phyloP scores from a whole-genome alignment of 179 eudicot genomes.

The Beta corolliflora region DNA sequence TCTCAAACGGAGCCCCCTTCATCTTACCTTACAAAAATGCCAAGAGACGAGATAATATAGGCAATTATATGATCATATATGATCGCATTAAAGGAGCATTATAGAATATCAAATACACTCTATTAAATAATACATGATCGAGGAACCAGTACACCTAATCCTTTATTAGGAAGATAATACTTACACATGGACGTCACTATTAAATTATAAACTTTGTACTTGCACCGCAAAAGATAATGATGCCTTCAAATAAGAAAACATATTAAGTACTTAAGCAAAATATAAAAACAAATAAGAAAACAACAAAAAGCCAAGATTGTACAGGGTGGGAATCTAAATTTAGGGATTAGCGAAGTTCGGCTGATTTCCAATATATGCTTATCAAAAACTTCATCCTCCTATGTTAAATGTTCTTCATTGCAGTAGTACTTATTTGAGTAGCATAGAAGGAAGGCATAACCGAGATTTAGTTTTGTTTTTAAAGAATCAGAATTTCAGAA shows the following conservation, averaged over 20 bases:
- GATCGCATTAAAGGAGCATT: not conserved
- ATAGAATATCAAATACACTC: not conserved
- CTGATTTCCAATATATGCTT: conserved; percentile 5
- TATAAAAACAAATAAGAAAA: conserved; percentile 4
- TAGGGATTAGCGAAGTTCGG: conserved; percentile 16
- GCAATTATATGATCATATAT: not conserved
- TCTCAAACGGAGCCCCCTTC: too few species aligned
- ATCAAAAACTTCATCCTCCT: conserved; percentile 2
- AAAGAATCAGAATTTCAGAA: too few species aligned
- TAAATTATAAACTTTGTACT: conserved; percentile 1
- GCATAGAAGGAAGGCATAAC: not conserved
- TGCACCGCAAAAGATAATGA: conserved; percentile 1
- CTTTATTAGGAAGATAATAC: conserved; percentile 17
- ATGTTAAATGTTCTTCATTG: not conserved
- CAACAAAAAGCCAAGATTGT: not conserved
- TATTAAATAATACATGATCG: not conserved
- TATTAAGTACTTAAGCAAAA: not conserved
- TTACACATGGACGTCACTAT: not conserved
- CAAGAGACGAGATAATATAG: too few species aligned
- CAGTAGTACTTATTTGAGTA: not conserved
- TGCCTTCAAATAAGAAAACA: not conserved
- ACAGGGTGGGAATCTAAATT: not conserved
- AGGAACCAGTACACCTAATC: conserved; percentile 23
- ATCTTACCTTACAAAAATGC: too few species aligned
- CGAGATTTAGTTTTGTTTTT: too few species aligned